A percentile compares a stretch with the other conserved stretches of the same genome.
Conservation (phyloP, 2,329 filamentous ascomycete genomes). For the Corinectria fuckeliana region DNA sequence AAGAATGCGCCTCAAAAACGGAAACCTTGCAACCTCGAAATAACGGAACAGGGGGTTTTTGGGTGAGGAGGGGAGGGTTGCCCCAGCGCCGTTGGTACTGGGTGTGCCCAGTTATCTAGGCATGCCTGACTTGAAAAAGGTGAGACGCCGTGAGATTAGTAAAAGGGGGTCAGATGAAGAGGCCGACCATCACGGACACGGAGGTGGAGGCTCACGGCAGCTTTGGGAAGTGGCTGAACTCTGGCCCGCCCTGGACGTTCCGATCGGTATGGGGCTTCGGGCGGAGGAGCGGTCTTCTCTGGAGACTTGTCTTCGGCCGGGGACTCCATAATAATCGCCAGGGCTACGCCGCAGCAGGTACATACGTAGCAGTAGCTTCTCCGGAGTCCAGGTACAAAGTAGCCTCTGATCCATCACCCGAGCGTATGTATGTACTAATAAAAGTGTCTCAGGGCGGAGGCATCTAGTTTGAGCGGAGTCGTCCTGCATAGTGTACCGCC, state of each 20-base stretch:
- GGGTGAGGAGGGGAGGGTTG: conserved; percentile 19
- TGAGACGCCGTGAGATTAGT: conserved; percentile 21
- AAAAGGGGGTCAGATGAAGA: conserved; percentile 20
- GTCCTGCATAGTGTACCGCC: conserved; percentile 10
- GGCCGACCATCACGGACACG: conserved; percentile 26
- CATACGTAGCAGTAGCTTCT: background rate
- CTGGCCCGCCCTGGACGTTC: conserved; percentile 35
- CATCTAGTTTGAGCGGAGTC: conserved; percentile 20
- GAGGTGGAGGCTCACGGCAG: conserved; percentile 27
- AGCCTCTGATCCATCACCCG: conserved; percentile 31
- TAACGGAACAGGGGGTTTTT: conserved; percentile 15
- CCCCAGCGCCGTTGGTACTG: conserved; percentile 11
- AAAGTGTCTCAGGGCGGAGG: conserved; percentile 34
- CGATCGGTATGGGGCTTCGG: conserved; percentile 40
- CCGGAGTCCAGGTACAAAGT: conserved; percentile 14
- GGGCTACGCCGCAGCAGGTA: conserved; percentile 29
- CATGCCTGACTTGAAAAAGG: too few species aligned
- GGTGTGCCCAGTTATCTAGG: background rate
- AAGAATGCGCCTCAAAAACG: conserved; percentile 26
- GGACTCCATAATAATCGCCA: conserved; percentile 29
- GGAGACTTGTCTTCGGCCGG: conserved; percentile 32
- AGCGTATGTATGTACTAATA: too few species aligned
- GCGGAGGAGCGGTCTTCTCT: conserved; percentile 38
- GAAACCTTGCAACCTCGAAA: conserved; percentile 17
- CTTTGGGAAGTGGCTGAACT: conserved; percentile 37